Percentiles rank a stretch among this genome's conserved stretches.
Conservation (phyloP, 352 stramenopile genomes). For the Sclerospora graminicola region DNA sequence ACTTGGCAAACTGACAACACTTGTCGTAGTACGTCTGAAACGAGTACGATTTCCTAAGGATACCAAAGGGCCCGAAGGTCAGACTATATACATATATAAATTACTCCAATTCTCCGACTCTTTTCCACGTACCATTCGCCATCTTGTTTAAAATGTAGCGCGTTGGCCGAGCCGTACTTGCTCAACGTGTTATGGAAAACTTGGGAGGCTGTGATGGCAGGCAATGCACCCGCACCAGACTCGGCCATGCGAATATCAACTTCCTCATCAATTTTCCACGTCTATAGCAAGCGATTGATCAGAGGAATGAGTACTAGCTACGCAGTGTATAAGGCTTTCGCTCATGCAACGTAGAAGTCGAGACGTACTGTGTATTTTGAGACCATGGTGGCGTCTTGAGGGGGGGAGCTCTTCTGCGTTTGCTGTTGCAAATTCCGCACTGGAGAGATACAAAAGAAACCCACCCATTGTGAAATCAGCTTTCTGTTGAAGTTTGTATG, state of each 20-base stretch:
- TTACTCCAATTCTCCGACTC: too few species aligned
- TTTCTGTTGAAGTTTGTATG: constrained; percentile 17
- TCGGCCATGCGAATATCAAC: constrained; percentile 61
- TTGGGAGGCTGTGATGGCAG: constrained; percentile 41
- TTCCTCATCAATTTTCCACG: constrained; percentile 82
- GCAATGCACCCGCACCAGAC: constrained; percentile 29
- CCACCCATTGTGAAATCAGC: constrained; percentile 2
- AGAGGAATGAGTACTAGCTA: too few species aligned
- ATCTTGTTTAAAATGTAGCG: constrained; percentile 59
- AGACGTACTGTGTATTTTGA: constrained; percentile 29
- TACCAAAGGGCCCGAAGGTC: not conserved
- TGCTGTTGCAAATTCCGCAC: constrained; percentile 35
- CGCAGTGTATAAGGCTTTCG: too few species aligned
- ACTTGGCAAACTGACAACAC: constrained; percentile 70
- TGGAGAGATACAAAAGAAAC: too few species aligned
- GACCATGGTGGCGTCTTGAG: constrained; percentile 10
- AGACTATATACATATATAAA: too few species aligned
- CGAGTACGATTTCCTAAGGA: constrained; percentile 39
- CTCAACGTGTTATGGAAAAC: constrained; percentile 52
- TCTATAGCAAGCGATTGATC: constrained; percentile 17
- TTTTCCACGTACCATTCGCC: constrained; percentile 52
- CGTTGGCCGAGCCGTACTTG: constrained; percentile 41
- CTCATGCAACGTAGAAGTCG: not conserved
- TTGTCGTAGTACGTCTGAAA: constrained; percentile 78
- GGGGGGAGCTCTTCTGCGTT: constrained; percentile 9